Base-by-base conservation (phyloP, 1,139 yeast genomes). In the Sugiyamaella neomexicana region DNA sequence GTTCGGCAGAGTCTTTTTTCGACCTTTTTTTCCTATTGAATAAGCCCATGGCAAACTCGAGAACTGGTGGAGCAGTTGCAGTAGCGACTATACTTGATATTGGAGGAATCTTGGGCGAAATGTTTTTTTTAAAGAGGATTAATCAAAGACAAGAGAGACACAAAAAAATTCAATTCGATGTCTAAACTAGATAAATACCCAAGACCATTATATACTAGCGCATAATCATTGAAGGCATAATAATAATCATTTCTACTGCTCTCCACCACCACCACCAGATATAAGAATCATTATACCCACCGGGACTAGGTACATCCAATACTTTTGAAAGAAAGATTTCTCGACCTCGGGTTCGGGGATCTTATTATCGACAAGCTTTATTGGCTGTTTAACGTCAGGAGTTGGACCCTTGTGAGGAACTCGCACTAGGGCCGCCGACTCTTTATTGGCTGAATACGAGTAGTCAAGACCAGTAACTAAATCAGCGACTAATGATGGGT, bases 241-340 rank as follows among this genome's bases (percentile, higher is more conserved):
- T 20, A 29, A 41, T n/a, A 12, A 13, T n/a, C n/a, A 25, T 42
- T 12, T 41, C 27, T 40, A 15, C 25, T 49, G 47, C 23, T 49
- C 42, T 20, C 27, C 47, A 7, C 51, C 51, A 15, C 51, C 51
- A 15, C 50, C 50, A n/a, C 69, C 68, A 16, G 63, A 54, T 1
- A 67, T 46, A 55, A 69, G 27, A 46, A 71, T 36, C 56, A 72
- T 55, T 9, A 71, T 48, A 5, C 63, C 60, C 12, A 64, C 52
- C 0, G 75, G 75, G 2, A 71, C 62, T 46, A 72, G 52, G 53
- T 68, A 71, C 54, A 68, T 61, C 74, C 76, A 72, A 60, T 72
- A 72, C 58, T 73, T 71, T 55, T 71, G 73, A 46, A 72, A 43
- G 52, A 73, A 71, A 13, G 72, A 52, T 59, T 68, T 64, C 38